Evolutionary conservation across 2,329 filamentous ascomycete species (phyloP), one percentile per base, ranked within the genome.

Genomic region (Penicillium sp.): DNA sequence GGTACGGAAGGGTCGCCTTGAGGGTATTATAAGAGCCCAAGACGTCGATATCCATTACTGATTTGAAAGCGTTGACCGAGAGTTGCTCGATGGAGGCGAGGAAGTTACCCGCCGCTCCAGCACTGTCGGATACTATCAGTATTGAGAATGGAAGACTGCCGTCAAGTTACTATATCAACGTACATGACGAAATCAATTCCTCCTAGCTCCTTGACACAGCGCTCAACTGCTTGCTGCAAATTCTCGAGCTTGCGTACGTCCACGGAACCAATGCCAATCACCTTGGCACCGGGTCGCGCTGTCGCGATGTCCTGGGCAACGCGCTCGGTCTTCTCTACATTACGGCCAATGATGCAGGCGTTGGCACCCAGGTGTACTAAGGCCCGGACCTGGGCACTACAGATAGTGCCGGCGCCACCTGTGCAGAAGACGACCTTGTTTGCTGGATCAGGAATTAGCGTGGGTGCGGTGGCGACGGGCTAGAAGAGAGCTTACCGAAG

Each of bases 31-130:
- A 98, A 15, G 87, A 94, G 29, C 93, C 93, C 32, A 97, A 70
- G 3, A 95, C 85, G 66, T 97, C 93, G 63, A 98, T 98, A 54
- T 97, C 93, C 62, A 97, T 91, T 57, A 98, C 93, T 0, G 87
- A 78, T 69, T 90, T 94, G 81, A 98, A 95, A 3, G 88, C 93
- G 65, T 97, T 97, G 51, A 86, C 72, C 35, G 82, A 88, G 43
- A 97, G 79, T 54, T 84, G 84, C 35, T 84, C 79, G 53, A 97
- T 84, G 4, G 91, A 86, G 0, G 88, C 85, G 21, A 98, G 77
- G 69, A 97, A 98, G 70, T 98, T 98, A 52, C 93, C 93, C 17
- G 93, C 93, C 13, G 93, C 93, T 44, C 93, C 93, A 19, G 91
- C 91, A 66, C 87, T 93, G 61, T 48, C 43, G 24, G 29, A 3